Conservation (phyloP, 495 filamentous ascomycete genomes). For the Aspergillus diversus region DNA sequence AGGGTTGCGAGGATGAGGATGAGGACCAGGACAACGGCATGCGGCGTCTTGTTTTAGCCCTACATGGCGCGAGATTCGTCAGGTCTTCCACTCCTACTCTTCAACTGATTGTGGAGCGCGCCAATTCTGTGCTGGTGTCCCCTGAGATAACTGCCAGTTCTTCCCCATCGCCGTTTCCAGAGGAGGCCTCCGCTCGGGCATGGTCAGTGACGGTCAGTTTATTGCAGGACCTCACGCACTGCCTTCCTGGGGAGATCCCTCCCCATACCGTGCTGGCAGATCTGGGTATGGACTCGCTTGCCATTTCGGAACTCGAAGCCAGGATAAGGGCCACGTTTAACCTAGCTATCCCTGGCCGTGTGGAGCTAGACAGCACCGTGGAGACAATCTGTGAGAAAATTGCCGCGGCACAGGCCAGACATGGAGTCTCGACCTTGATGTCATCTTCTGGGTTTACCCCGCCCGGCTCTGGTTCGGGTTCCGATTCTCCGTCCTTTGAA, state of each 20-base stretch:
- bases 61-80: too few species aligned
- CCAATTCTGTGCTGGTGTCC: too few species aligned
- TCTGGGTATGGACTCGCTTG: conserved; percentile 1
- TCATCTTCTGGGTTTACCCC: neutral
- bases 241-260: neutral
- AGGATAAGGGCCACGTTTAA: neutral
- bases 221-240: neutral
- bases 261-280: conserved; percentile 2
- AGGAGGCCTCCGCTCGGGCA: neutral
- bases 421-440: neutral
- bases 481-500: neutral
- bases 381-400: neutral
- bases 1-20: too few species aligned
- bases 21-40: too few species aligned
- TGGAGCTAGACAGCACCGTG: neutral
- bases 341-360: neutral
- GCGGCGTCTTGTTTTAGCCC: too few species aligned
- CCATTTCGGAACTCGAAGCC: neutral
- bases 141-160: too few species aligned
- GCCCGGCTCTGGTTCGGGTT: neutral
- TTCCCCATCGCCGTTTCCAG: too few species aligned
- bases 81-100: too few species aligned
- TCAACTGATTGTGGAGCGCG: too few species aligned
- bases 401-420: neutral
- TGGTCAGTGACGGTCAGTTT: neutral